These are phyloP conservation scores for Kwoniella botswanensis DNA, from an alignment of 768 basidiomycete species.

Conservation along the genomic window DNA sequence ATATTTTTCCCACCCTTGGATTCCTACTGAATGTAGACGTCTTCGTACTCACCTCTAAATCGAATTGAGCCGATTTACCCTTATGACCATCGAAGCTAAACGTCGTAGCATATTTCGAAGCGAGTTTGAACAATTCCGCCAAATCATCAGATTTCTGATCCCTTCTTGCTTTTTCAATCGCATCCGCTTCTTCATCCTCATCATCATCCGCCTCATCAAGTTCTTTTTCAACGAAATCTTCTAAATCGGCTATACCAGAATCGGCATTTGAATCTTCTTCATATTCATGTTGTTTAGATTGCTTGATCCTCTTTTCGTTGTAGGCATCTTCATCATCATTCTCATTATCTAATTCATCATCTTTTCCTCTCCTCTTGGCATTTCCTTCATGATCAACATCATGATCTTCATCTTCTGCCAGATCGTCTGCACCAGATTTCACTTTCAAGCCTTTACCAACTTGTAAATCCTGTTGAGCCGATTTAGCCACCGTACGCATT, in stretches of 20 bases:
- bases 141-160: slow-evolving; percentile 49
- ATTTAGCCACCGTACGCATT: slow-evolving; percentile 82
- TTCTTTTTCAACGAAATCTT: slow-evolving; percentile 50
- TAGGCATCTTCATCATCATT: slow-evolving; percentile 65
- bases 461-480: slow-evolving; percentile 72
- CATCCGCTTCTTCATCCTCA: slow-evolving; percentile 79
- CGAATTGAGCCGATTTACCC: slow-evolving; percentile 70
- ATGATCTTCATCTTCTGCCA: slow-evolving; percentile 58
- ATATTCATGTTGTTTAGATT: slow-evolving; percentile 62
- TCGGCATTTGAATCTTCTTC: slow-evolving; percentile 66
- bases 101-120: slow-evolving; percentile 70
- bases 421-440: slow-evolving; percentile 44
- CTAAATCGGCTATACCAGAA: slow-evolving; percentile 42
- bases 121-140: slow-evolving; percentile 59
- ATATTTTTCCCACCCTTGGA: neutral
- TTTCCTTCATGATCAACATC: slow-evolving; percentile 18
- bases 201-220: slow-evolving; percentile 61
- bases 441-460: slow-evolving; percentile 69
- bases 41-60: slow-evolving; percentile 72
- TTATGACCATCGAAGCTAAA: slow-evolving; percentile 68
- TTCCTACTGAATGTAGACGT: neutral
- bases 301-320: slow-evolving; percentile 56
- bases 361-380: slow-evolving; percentile 58
- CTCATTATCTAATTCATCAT: slow-evolving; percentile 64
- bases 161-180: slow-evolving; percentile 62